Conservation (phyloP, 768 basidiomycete genomes). For the Krasilnikovozyma curviuscula region DNA sequence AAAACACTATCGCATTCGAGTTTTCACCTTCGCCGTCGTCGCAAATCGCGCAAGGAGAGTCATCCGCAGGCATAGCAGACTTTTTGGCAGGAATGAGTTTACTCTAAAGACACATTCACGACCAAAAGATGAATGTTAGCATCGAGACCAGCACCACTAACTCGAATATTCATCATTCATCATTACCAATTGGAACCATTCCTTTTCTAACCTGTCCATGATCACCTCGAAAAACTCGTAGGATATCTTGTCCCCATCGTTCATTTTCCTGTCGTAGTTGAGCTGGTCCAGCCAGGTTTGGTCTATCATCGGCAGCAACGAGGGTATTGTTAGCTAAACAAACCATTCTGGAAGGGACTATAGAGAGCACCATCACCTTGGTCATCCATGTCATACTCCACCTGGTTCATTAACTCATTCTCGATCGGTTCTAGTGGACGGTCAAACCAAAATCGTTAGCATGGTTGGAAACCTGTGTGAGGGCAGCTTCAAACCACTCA, state of each 20-base stretch:
- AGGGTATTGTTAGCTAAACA: neutral
- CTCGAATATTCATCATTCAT: too few relatives aligned
- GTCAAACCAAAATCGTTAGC: neutral
- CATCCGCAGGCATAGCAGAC: constrained; percentile 73
- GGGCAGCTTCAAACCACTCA: constrained; percentile 24
- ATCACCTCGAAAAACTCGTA: constrained; percentile 86
- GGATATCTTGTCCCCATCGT: constrained; percentile 49
- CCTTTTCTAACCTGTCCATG: constrained; percentile 95
- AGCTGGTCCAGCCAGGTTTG: constrained; percentile 80
- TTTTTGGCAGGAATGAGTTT: constrained; percentile 83
- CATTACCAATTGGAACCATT: constrained; percentile 91
- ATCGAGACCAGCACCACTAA: too few relatives aligned
- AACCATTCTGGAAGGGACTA: neutral
- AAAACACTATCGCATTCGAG: constrained; percentile 96
- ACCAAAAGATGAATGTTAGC: too few relatives aligned
- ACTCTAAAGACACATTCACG: too few relatives aligned
- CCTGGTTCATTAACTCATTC: constrained; percentile 71
- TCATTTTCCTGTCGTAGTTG: constrained; percentile 55
- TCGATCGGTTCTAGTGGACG: constrained; percentile 65
- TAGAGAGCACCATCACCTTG: constrained; percentile 40
- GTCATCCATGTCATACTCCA: constrained; percentile 99
- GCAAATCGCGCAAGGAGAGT: constrained; percentile 89
- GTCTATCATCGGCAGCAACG: constrained; percentile 34
- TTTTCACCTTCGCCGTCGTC: constrained; percentile 98
- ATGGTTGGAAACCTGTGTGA: neutral